phyloP scores from a whole-genome alignment of 2,329 filamentous ascomycete genomes.

The Fusarium palustre region DNA sequence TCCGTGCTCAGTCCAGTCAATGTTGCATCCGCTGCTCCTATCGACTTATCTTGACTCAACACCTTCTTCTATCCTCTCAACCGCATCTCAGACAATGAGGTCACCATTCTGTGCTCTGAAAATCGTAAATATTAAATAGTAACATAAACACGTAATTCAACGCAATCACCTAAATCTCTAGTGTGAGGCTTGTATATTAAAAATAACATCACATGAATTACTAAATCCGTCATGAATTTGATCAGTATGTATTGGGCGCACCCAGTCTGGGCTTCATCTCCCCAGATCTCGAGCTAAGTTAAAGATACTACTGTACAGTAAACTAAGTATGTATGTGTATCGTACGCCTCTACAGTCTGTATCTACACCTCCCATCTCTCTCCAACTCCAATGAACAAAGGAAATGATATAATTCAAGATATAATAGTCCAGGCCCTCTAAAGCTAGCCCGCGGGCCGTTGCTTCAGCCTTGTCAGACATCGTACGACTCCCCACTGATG shows the following conservation, averaged over 20 bases:
- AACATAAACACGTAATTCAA: neutral
- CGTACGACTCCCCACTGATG: constrained; percentile 47
- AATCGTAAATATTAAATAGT: neutral
- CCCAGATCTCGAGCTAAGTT: constrained; percentile 22
- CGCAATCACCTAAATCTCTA: neutral
- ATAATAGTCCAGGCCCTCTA: constrained; percentile 11
- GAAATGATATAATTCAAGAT: constrained; percentile 40
- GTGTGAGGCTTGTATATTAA: neutral
- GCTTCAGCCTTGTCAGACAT: constrained; percentile 47
- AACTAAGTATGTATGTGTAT: constrained; percentile 18
- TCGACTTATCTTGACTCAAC: constrained; percentile 24
- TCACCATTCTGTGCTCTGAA: neutral
- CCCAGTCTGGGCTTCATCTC: constrained; percentile 23
- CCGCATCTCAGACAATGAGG: constrained; percentile 1
- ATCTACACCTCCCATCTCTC: constrained; percentile 35
- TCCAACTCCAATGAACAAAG: constrained; percentile 44
- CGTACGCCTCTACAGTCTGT: constrained; percentile 39
- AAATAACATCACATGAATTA: neutral
- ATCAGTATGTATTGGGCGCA: constrained; percentile 36
- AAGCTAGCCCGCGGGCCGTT: constrained; percentile 42
- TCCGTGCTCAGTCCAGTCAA: neutral
- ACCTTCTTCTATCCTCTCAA: constrained; percentile 19
- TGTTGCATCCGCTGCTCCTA: constrained; percentile 27
- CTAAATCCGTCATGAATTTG: constrained; percentile 8
- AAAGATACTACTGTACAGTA: constrained; percentile 16